Base-by-base conservation (phyloP, 192 early-diverging fungal species). In the Backusella circina region DNA sequence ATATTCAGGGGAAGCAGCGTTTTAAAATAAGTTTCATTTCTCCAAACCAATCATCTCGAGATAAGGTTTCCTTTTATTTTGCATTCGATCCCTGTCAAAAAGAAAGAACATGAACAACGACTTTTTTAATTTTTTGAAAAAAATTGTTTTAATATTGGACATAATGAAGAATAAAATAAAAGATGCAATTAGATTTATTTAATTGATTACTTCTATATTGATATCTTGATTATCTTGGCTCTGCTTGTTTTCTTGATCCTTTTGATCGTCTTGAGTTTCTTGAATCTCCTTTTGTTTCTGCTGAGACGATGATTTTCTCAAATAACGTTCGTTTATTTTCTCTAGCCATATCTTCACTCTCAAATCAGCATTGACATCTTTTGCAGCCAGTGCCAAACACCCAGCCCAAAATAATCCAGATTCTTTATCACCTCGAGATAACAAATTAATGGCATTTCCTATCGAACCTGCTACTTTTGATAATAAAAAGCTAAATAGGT, bases 381-480 rank as follows among this genome's bases (percentile, higher is more conserved):
- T 65, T 15, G 61, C 31, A 15, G 38, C 21, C 23, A 13, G 13
- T 21, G 73, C 33, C 47, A 69, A 51, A 70, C 75, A 71, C 6
- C 35, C 67, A 50, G 67, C 65, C 41, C 41, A 57, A 38, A 76
- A 76, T 15, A 61, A 67, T 8, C 67, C 44, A 23, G 35, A 21
- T n/a, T 76, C 75, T 0, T 37, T 64, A n/a, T 44, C 67, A 37
- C 66, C 28, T 64, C 75, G 37, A 41, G 69, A 67, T 4, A 70
- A 51, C 1, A 39, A 30, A 37, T 70, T 37, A 30, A 76, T 76
- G 1, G 73, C 64, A 39, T 65, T 73, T 33, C 30, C 32, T 36
- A 61, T 61, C 16, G 71, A 73, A 2, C 71, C 71, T 28, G 36
- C 33, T 3, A 50, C 8, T 26, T 64, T 57, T 13, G 73, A 74